Base-by-base conservation (phyloP, 352 stramenopile genomes). In the Phytophthora ohioensis region DNA sequence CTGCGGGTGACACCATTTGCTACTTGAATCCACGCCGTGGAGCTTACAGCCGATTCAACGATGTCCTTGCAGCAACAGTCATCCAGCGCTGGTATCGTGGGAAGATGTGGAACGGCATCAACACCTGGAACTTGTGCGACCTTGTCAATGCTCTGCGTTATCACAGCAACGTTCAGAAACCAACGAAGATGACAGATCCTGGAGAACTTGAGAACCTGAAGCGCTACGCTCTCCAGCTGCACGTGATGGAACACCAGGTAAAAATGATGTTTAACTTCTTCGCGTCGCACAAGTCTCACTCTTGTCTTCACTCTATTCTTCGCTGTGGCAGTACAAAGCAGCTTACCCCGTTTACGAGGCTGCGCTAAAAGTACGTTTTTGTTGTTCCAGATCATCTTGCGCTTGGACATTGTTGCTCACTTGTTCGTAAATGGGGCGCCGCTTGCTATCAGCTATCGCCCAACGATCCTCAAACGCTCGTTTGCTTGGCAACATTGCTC, bases 11-110 rank as follows among this genome's bases (percentile, higher is more conserved):
- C 27, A 30, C 10, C 10, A 17, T 30, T 27, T 46, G 52, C 17
- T 91, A 77, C 49, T 80, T 84, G 52, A 91, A 93, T 41, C 73
- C 75, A 12, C 56, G 57, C 10, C 79, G 81, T 8, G 85, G 81
- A 4, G 27, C 64, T 2, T 78, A 64, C 52, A 93, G 81, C 39
- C 61, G 36, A 12, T 71, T 87, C 48, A 82, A 91, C 43, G 55
- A 80, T 21, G 10, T 42, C 1, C 41, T 80, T 46, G 82, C 86
- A 6, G 71, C 75, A 15, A 54, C 52, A 9, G 27, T 34, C 4
- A 63, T 91, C n/a, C 84, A 92, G 55, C 68, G 69, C 57, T 87
- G 81, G 82, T 91, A 85, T 61, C 81, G 86, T 39, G 49, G 49
- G 2, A 67, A 73, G 21, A 87, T 85, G 76, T 90, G 76, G 83